Base-by-base conservation (phyloP, 2,329 filamentous ascomycete species). In the Sclerotinia sclerotiorum region DNA sequence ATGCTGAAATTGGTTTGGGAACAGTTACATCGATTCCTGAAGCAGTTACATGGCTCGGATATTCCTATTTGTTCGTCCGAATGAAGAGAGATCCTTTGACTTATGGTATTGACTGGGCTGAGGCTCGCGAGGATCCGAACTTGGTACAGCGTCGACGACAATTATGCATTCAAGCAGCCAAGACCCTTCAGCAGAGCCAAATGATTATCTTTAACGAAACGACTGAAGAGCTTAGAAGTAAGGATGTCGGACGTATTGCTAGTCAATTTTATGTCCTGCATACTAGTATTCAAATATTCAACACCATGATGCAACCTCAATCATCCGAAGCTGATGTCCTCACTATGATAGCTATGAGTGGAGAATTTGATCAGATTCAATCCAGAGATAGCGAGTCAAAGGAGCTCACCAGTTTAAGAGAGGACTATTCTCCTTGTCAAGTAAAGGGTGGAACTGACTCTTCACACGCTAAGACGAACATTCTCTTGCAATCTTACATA, bases 191-290 rank as follows among this genome's bases (percentile, higher is more conserved):
- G 76, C 86, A 94, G 76, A 97, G 92, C 74, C 95, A 99, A 80
- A 99, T 99, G 96, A 95, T 99, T 75, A 95, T 99, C 68, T 99
- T 94, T 82, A 97, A 99, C 73, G 95, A 98, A 76, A 87, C 84
- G 24, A 99, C 94, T 0, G 94, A 97, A 73, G 94, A 97, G 75
- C 86, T 99, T 11, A 89, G 93, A 69, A 91, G 93, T 70, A 99
- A 99, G 78, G 94, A 99, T 75, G 90, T 98, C 63, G 95, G 95
- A 3, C 89, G 95, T 21, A 99, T 99, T 78, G 95, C 95, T 21
- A 98, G 94, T 78, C 94, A 99, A 78, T 99, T 90, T 77, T 99
- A 99, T 76, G 94, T 99, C 61, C 84, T 96, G 60, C 94, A 99
- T 76, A 91, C 90, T 19, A 97, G 92, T 78, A 90, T 99, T 71